Conservation (phyloP, 306 rosid genomes). For the Vigna nakashimae region DNA sequence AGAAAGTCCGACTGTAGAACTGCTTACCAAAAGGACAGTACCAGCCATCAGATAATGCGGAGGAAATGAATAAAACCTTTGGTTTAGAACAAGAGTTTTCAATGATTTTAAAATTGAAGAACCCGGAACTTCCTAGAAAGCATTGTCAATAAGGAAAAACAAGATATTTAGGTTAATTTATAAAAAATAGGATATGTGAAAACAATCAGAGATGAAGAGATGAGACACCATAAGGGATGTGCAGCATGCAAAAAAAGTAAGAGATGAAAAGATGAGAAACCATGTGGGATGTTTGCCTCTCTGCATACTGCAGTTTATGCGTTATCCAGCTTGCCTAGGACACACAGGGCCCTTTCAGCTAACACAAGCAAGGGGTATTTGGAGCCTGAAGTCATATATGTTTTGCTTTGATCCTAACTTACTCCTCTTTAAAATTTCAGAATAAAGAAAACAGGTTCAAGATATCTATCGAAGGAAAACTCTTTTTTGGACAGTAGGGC, state of each 20-base stretch:
- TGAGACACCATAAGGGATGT: slow-evolving; percentile 21
- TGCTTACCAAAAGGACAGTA: slow-evolving; percentile 78
- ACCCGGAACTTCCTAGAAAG: slow-evolving; percentile 75
- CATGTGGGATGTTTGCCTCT: slow-evolving; percentile 5
- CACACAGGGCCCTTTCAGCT: not conserved
- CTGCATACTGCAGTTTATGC: slow-evolving; percentile 7
- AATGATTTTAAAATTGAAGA: slow-evolving; percentile 68
- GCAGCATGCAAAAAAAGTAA: slow-evolving; percentile 6
- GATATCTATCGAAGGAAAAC: not conserved
- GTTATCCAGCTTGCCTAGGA: slow-evolving; percentile 11
- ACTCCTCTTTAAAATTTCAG: slow-evolving; percentile 3
- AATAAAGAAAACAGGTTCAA: slow-evolving; percentile 4
- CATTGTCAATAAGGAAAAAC: slow-evolving; percentile 40
- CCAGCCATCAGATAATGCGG: slow-evolving; percentile 85
- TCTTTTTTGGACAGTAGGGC: slow-evolving; percentile 6
- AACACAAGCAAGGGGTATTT: not conserved
- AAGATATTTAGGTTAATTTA: slow-evolving; percentile 22
- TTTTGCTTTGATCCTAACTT: not conserved
- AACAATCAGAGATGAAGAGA: slow-evolving; percentile 6
- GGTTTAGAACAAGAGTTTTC: slow-evolving; percentile 57
- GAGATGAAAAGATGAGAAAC: slow-evolving; percentile 21
- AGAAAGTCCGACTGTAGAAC: slow-evolving; percentile 31
- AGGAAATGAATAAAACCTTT: slow-evolving; percentile 63
- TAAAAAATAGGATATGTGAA: slow-evolving; percentile 1
- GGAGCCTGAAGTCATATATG: not conserved